phyloP scores from a whole-genome alignment of 2,329 filamentous ascomycete species.

The Phyllosticta citribraziliensis region DNA sequence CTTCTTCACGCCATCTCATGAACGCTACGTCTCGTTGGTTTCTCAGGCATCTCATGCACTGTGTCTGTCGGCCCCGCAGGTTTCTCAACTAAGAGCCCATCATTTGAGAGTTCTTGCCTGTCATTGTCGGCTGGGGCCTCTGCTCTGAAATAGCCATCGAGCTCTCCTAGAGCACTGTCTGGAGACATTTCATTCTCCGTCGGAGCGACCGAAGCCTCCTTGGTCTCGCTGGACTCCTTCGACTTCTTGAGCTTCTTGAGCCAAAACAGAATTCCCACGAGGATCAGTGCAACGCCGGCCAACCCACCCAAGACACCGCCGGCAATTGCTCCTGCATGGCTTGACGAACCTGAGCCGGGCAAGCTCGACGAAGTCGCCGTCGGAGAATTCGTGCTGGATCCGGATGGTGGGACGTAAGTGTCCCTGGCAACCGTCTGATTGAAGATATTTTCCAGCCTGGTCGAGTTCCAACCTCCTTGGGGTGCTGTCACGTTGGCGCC shows the following conservation, averaged over 20 bases:
- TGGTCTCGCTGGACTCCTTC: background rate
- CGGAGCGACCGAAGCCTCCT: background rate
- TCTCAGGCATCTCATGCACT: background rate
- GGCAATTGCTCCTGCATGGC: background rate
- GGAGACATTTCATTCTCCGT: background rate
- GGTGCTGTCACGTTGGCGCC: background rate
- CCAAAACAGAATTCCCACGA: background rate
- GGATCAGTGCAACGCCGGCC: background rate
- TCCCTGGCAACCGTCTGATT: background rate
- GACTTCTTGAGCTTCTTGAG: background rate
- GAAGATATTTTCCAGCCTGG: background rate
- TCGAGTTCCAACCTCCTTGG: background rate
- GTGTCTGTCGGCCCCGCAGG: background rate
- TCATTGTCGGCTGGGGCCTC: background rate
- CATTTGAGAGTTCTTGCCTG: background rate
- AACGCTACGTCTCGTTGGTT: background rate
- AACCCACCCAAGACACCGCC: background rate
- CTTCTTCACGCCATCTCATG: background rate
- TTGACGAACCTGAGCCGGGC: background rate
- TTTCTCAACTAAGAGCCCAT: background rate
- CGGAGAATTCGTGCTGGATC: background rate
- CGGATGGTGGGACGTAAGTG: background rate
- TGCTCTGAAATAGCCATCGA: background rate
- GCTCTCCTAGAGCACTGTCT: background rate
- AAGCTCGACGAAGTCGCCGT: background rate